A percentile compares a stretch with the other conserved stretches of the same genome.
Evolutionary conservation across 805 yeast species (phyloP).

Genomic region (Zygosaccharomyces siamensis): DNA sequence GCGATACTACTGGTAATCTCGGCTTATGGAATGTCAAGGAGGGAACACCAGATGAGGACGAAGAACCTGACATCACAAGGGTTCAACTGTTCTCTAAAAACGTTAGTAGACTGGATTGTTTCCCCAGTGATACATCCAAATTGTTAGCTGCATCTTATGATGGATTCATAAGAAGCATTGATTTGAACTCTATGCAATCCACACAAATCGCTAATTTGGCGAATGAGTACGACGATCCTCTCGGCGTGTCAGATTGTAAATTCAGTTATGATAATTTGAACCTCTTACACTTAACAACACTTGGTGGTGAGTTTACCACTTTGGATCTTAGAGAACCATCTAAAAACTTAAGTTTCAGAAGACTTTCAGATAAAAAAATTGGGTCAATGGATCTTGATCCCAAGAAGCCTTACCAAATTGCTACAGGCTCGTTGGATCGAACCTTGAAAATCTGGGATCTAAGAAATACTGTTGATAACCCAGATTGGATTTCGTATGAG

Average conservation of each 20-base stretch:
- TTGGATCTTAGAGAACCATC: conserved; percentile 59
- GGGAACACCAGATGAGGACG: conserved; percentile 37
- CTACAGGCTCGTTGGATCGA: conserved; percentile 86
- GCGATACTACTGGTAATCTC: conserved; percentile 81
- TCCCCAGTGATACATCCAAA: conserved; percentile 45
- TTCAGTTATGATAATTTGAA: conserved; percentile 48
- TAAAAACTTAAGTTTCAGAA: conserved; percentile 36
- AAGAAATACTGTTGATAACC: conserved; percentile 43
- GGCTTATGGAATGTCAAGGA: conserved; percentile 78
- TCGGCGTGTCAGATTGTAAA: conserved; percentile 74
- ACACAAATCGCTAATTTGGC: conserved; percentile 55
- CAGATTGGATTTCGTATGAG: conserved; percentile 57
- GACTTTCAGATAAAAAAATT: conserved; percentile 84
- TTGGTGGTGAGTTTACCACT: conserved; percentile 73
- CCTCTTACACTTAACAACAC: conserved; percentile 65
- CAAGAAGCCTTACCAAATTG: conserved; percentile 53
- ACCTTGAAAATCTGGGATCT: conserved; percentile 84
- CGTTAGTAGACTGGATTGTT: conserved; percentile 58
- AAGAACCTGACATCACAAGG: conserved; percentile 50
- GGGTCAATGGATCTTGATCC: conserved; percentile 88
- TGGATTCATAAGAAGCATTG: conserved; percentile 74
- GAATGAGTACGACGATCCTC: conserved; percentile 48
- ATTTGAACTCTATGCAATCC: conserved; percentile 56
- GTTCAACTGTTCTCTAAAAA: conserved; percentile 74
- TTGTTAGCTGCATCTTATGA: conserved; percentile 78